Conservation (phyloP, 192 early-diverging fungal species). For the Rhizophagus sp. region DNA sequence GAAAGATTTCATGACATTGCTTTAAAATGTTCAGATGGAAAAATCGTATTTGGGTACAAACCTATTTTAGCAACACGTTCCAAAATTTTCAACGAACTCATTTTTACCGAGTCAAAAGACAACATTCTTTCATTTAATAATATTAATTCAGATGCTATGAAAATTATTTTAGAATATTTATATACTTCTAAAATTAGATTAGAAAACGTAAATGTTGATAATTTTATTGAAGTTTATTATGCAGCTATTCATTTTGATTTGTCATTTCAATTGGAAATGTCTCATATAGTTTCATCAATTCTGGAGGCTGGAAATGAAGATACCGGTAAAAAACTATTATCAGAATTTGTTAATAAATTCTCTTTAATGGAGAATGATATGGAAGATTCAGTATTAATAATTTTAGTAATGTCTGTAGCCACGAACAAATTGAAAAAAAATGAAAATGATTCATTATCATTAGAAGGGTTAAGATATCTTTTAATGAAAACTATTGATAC, state of each 20-base stretch:
- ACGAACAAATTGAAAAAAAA: neutral
- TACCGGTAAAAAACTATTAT: neutral
- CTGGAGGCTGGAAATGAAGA: neutral
- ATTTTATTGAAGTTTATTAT: neutral
- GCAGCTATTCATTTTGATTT: neutral
- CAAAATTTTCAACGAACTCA: neutral
- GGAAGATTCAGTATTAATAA: neutral
- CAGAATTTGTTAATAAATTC: neutral
- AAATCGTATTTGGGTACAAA: neutral
- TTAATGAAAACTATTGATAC: neutral
- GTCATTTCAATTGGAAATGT: neutral
- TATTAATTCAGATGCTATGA: slow-evolving; percentile 1
- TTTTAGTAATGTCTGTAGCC: neutral
- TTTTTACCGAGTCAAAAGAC: neutral
- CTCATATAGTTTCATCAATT: neutral
- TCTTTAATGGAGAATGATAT: neutral
- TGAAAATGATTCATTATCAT: neutral
- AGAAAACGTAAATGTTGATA: neutral
- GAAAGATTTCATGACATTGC: neutral
- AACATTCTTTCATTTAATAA: neutral
- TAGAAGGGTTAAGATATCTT: neutral
- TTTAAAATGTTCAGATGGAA: slow-evolving; percentile 3
- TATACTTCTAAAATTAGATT: neutral
- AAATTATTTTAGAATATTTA: slow-evolving; percentile 3
- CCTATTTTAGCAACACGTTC: neutral